Base-by-base conservation (phyloP, 495 filamentous ascomycete genomes). In the Hyaloscypha hepaticicola region DNA sequence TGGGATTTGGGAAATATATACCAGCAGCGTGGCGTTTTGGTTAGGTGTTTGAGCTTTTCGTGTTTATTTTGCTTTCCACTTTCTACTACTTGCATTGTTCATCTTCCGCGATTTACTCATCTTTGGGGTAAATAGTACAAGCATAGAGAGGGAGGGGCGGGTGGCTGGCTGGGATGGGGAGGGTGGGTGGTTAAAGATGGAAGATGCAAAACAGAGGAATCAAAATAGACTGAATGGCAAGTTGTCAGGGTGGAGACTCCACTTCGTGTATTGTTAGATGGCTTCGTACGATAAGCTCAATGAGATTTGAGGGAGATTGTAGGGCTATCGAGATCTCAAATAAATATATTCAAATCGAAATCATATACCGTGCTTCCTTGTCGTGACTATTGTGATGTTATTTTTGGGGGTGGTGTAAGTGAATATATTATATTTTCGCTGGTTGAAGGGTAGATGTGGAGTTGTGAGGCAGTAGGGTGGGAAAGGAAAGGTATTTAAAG, bases 181-280 rank as follows among this genome's bases (percentile, higher is more conserved):
- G 49, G 22, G 9, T 52, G 49, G 49, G 29, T 56, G 5, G 7
- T 11, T 24, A 7, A 22, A 12, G 26, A 19, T 9, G 28, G 26
- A 19, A 24, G 28, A 57, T 14, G n/a, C 26, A 57, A 33, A 33
- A 27, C 11, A 31, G 53, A 7, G 14, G 19, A n/a, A n/a, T n/a
- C n/a, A 27, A 57, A 57, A 57, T 28, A 57, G 53, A 21, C 8
- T 9, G 21, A 26, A 55, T 5, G 27, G 16, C 21, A 25, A 55
- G 48, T 25, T 51, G 48, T 25, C 6, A 5, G 48, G 7, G 22
- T 5, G 52, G 12, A 55, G 49, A 63, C 65, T 58, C 65, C 60
- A 50, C 65, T 67, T 63, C 28, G 63, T 67, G 65, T 67, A 67
- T 67, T 59, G 21, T 21, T 67, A 67, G 65, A 63, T 67, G 29